phyloP scores from a whole-genome alignment of 306 rosid genomes.

The Medicago arabica region DNA sequence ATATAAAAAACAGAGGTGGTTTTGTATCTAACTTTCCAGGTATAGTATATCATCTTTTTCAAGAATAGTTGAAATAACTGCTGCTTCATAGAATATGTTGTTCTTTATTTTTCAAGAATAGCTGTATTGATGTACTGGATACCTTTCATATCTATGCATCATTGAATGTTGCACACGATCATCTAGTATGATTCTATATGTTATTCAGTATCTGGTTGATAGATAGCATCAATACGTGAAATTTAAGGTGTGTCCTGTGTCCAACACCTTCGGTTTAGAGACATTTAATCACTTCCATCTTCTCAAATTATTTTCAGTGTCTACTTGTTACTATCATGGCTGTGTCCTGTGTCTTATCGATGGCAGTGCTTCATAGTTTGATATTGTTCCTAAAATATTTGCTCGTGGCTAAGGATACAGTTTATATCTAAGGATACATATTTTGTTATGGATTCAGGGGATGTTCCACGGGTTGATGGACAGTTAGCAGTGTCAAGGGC shows the following conservation, averaged over 20 bases:
- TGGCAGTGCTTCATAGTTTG: not conserved
- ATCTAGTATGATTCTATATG: slow-evolving; percentile 16
- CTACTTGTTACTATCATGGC: not conserved
- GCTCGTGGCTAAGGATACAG: not conserved
- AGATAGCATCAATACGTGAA: too few species aligned
- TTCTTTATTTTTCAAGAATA: not conserved
- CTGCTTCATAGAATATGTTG: not conserved
- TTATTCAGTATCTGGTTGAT: not conserved
- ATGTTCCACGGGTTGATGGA: slow-evolving; percentile 95
- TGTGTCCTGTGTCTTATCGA: not conserved
- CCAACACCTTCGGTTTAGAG: not conserved
- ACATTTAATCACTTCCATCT: not conserved
- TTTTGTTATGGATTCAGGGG: slow-evolving; percentile 61
- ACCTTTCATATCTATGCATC: not conserved
- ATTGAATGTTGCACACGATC: not conserved
- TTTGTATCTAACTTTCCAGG: slow-evolving; percentile 97
- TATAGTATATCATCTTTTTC: slow-evolving; percentile 36
- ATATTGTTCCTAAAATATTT: not conserved
- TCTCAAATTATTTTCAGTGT: not conserved
- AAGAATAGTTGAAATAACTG: not conserved
- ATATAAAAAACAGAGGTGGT: slow-evolving; percentile 83
- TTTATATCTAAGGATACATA: slow-evolving; percentile 24
- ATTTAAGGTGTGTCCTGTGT: too few species aligned
- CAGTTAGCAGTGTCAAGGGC: slow-evolving; percentile 97
- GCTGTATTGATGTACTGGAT: not conserved